These are phyloP conservation scores for Trichophyton rubrum DNA, from an alignment of 2,329 filamentous ascomycete genomes.

Conservation along the genomic window DNA sequence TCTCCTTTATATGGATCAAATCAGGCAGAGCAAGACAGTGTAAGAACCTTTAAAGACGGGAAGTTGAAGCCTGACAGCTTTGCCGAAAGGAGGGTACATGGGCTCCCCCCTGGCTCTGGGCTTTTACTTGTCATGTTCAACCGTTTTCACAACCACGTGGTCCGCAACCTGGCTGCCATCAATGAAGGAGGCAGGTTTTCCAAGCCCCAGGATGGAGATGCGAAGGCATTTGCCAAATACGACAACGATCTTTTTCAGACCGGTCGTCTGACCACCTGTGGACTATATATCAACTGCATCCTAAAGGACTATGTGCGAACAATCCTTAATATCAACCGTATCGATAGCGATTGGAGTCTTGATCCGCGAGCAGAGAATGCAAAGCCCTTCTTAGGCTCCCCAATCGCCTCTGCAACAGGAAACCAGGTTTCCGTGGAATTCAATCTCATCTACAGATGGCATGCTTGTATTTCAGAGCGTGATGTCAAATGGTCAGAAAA, in stretches of 20 bases:
- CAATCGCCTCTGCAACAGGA: constrained; percentile 32
- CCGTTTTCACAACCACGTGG: constrained; percentile 32
- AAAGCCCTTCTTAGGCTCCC: constrained; percentile 13
- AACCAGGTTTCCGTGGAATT: constrained; percentile 43
- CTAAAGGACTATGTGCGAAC: constrained; percentile 26
- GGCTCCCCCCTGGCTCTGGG: constrained; percentile 24
- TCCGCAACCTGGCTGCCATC: constrained; percentile 25
- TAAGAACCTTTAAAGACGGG: constrained; percentile 27
- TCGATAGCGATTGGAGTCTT: constrained; percentile 33
- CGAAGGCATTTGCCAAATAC: constrained; percentile 28
- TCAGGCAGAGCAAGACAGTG: constrained; percentile 22
- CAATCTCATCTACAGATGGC: constrained; percentile 42
- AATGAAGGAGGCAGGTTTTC: constrained; percentile 32
- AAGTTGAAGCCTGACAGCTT: constrained; percentile 31
- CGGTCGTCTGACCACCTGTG: constrained; percentile 22
- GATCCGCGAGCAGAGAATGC: constrained; percentile 31
- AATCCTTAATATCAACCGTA: constrained; percentile 26
- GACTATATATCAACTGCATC: constrained; percentile 24
- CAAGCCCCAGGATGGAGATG: constrained; percentile 17
- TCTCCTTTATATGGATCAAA: constrained; percentile 34
- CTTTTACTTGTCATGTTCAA: constrained; percentile 28
- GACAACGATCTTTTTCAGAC: constrained; percentile 28
- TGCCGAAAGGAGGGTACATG: constrained; percentile 22
- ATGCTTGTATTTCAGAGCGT: constrained; percentile 54
- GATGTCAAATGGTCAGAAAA: constrained; percentile 63